phyloP scores from a whole-genome alignment of 192 early-diverging fungal genomes.

The Umbelopsis isabellina region DNA sequence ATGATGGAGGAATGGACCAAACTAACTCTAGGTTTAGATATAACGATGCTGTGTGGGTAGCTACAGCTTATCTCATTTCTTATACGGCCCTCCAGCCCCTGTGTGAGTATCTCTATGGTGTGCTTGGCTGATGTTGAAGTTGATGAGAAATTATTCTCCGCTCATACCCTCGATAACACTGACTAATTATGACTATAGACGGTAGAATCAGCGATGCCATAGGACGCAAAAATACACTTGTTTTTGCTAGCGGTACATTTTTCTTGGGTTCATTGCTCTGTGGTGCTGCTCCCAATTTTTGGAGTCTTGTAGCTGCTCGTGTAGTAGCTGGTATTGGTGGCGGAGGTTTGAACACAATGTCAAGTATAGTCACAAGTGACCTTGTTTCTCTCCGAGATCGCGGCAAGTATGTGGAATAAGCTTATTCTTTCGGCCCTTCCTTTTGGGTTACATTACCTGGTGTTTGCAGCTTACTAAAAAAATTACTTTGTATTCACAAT shows the following conservation, averaged over 20 bases:
- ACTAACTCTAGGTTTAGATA: slow-evolving; percentile 19
- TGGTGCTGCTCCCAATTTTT: slow-evolving; percentile 54
- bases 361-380: slow-evolving; percentile 76
- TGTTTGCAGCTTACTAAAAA: neutral
- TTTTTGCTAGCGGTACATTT: slow-evolving; percentile 64
- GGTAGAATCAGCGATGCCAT: slow-evolving; percentile 78
- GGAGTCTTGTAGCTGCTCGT: slow-evolving; percentile 63
- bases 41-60: slow-evolving; percentile 81
- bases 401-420: slow-evolving; percentile 51
- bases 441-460: too few species aligned
- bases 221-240: slow-evolving; percentile 65
- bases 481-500: too few species aligned
- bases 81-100: slow-evolving; percentile 78
- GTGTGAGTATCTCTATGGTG: slow-evolving; percentile 46
- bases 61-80: slow-evolving; percentile 72
- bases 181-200: slow-evolving; percentile 30
- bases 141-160: slow-evolving; percentile 12
- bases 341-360: slow-evolving; percentile 58
- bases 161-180: neutral
- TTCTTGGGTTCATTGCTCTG: slow-evolving; percentile 70
- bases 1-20: neutral
- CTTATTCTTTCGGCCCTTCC: neutral
- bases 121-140: too few species aligned
- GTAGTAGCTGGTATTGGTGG: slow-evolving; percentile 78
- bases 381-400: slow-evolving; percentile 72